These are phyloP conservation scores for Aspergillus quadrilineatus DNA, from an alignment of 2,329 filamentous ascomycete species.

Conservation along the genomic window DNA sequence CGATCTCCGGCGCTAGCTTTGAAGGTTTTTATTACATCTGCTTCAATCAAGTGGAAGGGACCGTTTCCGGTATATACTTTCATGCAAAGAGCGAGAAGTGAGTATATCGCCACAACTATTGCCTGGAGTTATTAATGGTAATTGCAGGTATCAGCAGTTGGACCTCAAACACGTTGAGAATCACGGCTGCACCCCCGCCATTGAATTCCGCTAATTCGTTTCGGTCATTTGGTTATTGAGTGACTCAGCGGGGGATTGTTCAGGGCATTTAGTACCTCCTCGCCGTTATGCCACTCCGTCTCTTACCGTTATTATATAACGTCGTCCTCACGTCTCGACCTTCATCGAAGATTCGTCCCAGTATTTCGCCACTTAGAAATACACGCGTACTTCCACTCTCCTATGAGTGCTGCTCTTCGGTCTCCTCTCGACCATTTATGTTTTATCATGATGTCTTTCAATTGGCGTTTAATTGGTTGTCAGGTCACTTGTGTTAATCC, in stretches of 20 bases:
- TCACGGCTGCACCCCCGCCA: conserved; percentile 75
- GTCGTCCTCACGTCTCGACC: neutral
- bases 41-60: conserved; percentile 87
- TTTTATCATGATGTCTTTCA: conserved; percentile 16
- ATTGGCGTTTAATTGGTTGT: conserved; percentile 21
- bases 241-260: neutral
- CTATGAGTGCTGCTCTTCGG: neutral
- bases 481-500: conserved; percentile 6
- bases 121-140: neutral
- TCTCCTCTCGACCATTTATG: conserved; percentile 9
- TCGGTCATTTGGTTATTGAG: neutral
- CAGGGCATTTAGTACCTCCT: neutral
- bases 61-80: conserved; percentile 92
- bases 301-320: conserved; percentile 1
- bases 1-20: conserved; percentile 91
- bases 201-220: conserved; percentile 75
- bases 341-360: neutral
- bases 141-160: conserved; percentile 78
- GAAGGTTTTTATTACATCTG: conserved; percentile 99
- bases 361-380: neutral
- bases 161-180: conserved; percentile 87
- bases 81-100: conserved; percentile 97
- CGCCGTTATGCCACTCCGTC: neutral
- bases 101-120: conserved; percentile 32
- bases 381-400: neutral